Percentiles rank a stretch among this genome's conserved stretches.
Evolutionary conservation across 306 rosid genomes (phyloP).

Genomic region (Heteromeles arbutifolia): DNA sequence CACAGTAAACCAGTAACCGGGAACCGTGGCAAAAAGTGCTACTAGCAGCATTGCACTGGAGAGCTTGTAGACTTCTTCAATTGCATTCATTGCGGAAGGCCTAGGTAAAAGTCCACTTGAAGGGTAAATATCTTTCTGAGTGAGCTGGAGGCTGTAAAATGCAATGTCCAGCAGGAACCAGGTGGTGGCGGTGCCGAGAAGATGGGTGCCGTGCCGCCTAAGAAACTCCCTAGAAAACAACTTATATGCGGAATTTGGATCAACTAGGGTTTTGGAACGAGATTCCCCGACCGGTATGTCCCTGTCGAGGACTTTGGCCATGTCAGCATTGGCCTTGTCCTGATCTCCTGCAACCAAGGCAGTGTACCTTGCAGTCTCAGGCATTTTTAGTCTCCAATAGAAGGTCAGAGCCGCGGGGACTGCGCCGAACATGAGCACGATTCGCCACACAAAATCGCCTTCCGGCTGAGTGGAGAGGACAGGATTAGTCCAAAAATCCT

Average conservation of each 20-base stretch:
- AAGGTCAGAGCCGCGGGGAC: constrained; percentile 12
- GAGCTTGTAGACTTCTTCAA: constrained; percentile 12
- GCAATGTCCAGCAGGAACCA: constrained; percentile 16
- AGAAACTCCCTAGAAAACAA: constrained; percentile 12
- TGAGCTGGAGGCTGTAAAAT: constrained; percentile 13
- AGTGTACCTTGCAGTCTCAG: constrained; percentile 14
- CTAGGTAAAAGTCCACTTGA: neutral
- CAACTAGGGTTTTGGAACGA: neutral
- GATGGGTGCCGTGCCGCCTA: constrained; percentile 1
- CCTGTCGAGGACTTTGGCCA: constrained; percentile 15
- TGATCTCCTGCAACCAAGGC: constrained; percentile 13
- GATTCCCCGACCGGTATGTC: neutral
- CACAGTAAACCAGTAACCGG: constrained; percentile 19
- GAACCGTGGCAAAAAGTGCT: constrained; percentile 7
- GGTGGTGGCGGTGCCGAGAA: constrained; percentile 8
- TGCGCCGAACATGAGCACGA: constrained; percentile 7
- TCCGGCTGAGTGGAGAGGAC: constrained; percentile 9
- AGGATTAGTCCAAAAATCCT: neutral
- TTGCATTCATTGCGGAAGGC: constrained; percentile 5
- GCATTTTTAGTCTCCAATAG: constrained; percentile 14
- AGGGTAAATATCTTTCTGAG: constrained; percentile 16
- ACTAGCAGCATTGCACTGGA: constrained; percentile 7
- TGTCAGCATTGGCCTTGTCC: constrained; percentile 7
- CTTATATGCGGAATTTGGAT: neutral
- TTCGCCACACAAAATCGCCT: constrained; percentile 18